Evolutionary conservation across 768 basidiomycete genomes (phyloP).

Genomic region (Kondoa subrosea): DNA sequence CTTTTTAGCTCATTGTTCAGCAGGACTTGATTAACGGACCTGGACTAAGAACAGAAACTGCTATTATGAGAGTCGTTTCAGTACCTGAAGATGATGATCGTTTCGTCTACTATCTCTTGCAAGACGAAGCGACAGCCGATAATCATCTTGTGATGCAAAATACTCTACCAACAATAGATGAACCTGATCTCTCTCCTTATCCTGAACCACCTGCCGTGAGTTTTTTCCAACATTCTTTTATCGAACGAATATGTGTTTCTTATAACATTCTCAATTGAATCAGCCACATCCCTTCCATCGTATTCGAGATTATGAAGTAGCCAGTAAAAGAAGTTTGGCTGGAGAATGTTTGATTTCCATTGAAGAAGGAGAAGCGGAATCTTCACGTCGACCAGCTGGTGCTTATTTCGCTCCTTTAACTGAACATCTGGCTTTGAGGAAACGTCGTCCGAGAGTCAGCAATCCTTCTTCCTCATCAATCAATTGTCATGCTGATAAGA

Average conservation of each 20-base stretch:
- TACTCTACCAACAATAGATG: constrained; percentile 13
- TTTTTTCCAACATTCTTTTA: neutral
- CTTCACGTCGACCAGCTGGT: constrained; percentile 16
- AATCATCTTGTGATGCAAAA: neutral
- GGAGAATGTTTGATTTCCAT: constrained; percentile 21
- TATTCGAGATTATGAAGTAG: constrained; percentile 23
- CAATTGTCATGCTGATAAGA: neutral
- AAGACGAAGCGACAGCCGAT: constrained; percentile 20
- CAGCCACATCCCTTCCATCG: constrained; percentile 21
- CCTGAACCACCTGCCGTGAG: neutral
- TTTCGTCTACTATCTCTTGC: constrained; percentile 24
- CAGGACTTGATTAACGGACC: neutral
- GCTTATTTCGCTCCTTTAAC: constrained; percentile 20
- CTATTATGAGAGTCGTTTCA: constrained; percentile 16
- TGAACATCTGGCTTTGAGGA: constrained; percentile 9
- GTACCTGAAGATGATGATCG: constrained; percentile 17
- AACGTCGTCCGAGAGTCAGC: constrained; percentile 21
- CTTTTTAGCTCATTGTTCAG: constrained; percentile 4
- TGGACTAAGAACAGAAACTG: constrained; percentile 9
- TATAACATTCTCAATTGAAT: neutral
- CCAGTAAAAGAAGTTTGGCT: neutral
- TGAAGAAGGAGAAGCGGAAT: constrained; percentile 15
- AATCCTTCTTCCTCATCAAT: neutral
- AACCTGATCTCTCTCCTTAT: neutral
- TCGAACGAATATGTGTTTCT: neutral